Evolutionary conservation across 805 yeast genomes (phyloP), one percentile per base, ranked within the genome.

Genomic region (Tetrapisispora iriomotensis): DNA sequence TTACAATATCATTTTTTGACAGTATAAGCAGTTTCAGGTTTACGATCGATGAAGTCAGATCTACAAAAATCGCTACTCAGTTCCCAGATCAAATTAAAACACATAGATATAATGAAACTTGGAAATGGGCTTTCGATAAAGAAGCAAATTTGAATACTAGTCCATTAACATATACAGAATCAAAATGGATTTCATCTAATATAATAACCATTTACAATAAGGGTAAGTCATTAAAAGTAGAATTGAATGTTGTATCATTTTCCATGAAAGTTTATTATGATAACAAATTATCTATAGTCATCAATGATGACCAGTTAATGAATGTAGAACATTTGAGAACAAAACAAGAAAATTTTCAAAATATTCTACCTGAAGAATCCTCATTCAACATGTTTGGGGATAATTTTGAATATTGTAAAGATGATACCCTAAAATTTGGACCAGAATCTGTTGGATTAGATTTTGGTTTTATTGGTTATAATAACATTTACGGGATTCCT

Each of bases 391-490:
- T 79, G 63, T 90, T 84, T 65, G 60, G 60, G 10, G 97, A 90
- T 57, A 54, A 68, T 21, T 88, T 86, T 57, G 63, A 65, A 40
- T 94, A 86, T 53, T 73, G 83, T 2, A 67, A 57, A 26, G 59
- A 51, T 3, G 98, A 92, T 56, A 62, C 68, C 3, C 47, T 82
- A 10, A 85, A 87, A 7, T 62, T 82, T 29, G 95, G 95, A 0
- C 97, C 98, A 0, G 97, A 92, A 59, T 75, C 96, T 0, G 69
- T 92, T 20, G 96, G 81, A 0, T 47, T 83, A 22, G 99, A 92
- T 57, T 71, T 86, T 43, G 62, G 75, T 0, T 79, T 92, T 47
- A 54, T 61, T 3, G 78, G 75, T 1, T 79, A 69, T 48, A 56
- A 66, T 5, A 70, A 80, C 51, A 82, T 85, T 1, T 92, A 75